Evolutionary conservation across 2,329 filamentous ascomycete species (phyloP).

Genomic region (Pseudogymnoascus sp.): DNA sequence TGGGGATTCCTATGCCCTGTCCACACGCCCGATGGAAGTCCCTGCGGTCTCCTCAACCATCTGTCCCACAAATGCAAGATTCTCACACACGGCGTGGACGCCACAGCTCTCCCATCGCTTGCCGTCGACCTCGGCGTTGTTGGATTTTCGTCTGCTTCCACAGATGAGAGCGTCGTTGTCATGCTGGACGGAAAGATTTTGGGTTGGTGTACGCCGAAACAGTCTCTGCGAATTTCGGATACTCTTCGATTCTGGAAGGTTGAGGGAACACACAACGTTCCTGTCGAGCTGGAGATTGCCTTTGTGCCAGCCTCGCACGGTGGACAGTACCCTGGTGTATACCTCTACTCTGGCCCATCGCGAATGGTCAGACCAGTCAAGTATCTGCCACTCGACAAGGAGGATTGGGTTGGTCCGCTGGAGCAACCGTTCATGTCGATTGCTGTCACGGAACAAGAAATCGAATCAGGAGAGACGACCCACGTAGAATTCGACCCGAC

Average conservation of each 20-base stretch:
- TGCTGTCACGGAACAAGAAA: slow-evolving; percentile 79
- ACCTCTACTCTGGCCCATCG: slow-evolving; percentile 80
- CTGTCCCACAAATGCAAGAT: slow-evolving; percentile 92
- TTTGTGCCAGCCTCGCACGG: slow-evolving; percentile 81
- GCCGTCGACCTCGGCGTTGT: slow-evolving; percentile 75
- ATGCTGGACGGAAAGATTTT: slow-evolving; percentile 86
- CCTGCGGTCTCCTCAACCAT: slow-evolving; percentile 92
- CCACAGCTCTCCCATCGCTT: slow-evolving; percentile 65
- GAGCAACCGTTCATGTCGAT: slow-evolving; percentile 99
- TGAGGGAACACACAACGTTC: slow-evolving; percentile 72
- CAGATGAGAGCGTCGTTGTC: slow-evolving; percentile 78
- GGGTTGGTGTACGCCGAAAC: slow-evolving; percentile 81
- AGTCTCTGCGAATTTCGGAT: slow-evolving; percentile 75
- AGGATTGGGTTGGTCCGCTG: slow-evolving; percentile 84
- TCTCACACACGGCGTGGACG: slow-evolving; percentile 67
- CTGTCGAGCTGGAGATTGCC: slow-evolving; percentile 80
- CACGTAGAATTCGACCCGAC: slow-evolving; percentile 94
- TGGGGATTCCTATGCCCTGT: slow-evolving; percentile 98
- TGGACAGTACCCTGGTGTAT: slow-evolving; percentile 94
- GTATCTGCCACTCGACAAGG: slow-evolving; percentile 77
- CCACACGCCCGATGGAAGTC: slow-evolving; percentile 92
- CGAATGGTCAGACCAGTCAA: slow-evolving; percentile 89
- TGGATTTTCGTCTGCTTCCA: slow-evolving; percentile 66
- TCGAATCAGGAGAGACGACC: slow-evolving; percentile 80
- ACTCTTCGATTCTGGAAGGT: slow-evolving; percentile 95